A percentile compares a stretch with the other conserved stretches of the same genome.
phyloP scores from a whole-genome alignment of 1,284 basidiomycete species.

The Cutaneotrichosporon cyanovorans region DNA sequence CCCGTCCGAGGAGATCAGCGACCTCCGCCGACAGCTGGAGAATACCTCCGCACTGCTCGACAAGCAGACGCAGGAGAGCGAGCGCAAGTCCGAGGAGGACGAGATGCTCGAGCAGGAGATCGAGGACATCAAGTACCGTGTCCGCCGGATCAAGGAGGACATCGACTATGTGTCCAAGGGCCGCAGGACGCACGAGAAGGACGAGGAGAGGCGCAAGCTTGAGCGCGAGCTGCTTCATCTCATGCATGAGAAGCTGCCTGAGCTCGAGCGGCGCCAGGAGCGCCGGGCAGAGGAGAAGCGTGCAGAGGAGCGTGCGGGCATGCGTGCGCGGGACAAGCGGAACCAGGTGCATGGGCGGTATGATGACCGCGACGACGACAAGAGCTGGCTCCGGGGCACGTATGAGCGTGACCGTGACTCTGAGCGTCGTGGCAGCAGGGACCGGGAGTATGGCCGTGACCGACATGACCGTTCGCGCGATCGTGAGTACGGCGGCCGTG shows the following conservation, averaged over 20 bases:
- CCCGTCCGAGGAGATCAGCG: constrained; percentile 65
- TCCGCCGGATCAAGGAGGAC: constrained; percentile 85
- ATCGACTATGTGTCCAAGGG: constrained; percentile 82
- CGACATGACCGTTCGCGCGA: constrained; percentile 35
- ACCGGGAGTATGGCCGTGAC: constrained; percentile 10
- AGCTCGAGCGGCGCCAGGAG: constrained; percentile 78
- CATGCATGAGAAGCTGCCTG: constrained; percentile 86
- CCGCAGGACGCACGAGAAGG: constrained; percentile 64
- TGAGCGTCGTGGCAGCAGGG: constrained; percentile 42
- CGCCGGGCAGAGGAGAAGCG: constrained; percentile 68
- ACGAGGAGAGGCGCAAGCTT: constrained; percentile 75
- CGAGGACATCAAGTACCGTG: constrained; percentile 76
- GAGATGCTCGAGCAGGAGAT: constrained; percentile 84
- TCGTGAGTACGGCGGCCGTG: constrained; percentile 8
- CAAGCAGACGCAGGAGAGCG: constrained; percentile 57
- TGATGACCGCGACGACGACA: constrained; percentile 47
- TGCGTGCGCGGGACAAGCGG: constrained; percentile 70
- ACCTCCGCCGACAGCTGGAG: constrained; percentile 78
- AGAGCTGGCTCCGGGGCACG: constrained; percentile 44
- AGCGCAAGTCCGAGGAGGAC: constrained; percentile 63
- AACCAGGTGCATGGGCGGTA: constrained; percentile 74
- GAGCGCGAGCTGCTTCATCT: constrained; percentile 82
- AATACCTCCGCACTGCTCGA: constrained; percentile 80
- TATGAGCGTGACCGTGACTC: constrained; percentile 43
- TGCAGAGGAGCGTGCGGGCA: constrained; percentile 69